Conservation (phyloP, 2,329 filamentous ascomycete species). For the Ceratocystis colombiana region DNA sequence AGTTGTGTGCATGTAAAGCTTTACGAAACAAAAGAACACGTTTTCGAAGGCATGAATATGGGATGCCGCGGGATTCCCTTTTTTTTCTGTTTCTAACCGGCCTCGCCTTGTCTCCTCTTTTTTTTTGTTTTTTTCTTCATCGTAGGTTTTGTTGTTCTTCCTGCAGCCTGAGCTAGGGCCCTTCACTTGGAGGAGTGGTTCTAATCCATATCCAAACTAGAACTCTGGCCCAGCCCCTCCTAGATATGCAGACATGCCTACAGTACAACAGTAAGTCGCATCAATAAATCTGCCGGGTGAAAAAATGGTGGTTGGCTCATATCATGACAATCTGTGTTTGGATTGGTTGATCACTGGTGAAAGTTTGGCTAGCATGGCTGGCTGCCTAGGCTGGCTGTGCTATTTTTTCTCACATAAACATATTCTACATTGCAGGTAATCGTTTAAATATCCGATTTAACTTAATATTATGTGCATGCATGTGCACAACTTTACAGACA, state of each 20-base stretch:
- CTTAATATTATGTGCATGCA: too few species aligned
- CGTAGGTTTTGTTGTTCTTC: neutral
- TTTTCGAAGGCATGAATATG: neutral
- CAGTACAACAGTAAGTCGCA: neutral
- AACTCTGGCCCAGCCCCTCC: conserved; percentile 1
- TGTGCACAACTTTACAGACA: too few species aligned
- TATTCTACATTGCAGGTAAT: too few species aligned
- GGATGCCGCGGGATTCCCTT: neutral
- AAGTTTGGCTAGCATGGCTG: too few species aligned
- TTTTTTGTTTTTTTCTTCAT: neutral
- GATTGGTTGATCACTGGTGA: neutral
- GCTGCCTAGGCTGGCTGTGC: neutral
- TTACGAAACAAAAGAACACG: neutral
- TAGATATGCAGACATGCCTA: neutral
- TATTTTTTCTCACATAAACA: neutral
- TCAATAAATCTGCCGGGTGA: neutral
- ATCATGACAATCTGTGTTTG: neutral
- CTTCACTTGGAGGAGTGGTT: neutral
- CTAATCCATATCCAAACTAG: conserved; percentile 5
- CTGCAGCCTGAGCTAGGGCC: neutral
- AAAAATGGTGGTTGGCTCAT: neutral
- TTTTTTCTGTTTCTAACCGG: neutral
- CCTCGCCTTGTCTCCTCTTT: neutral
- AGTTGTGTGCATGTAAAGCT: neutral
- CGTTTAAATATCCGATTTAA: too few species aligned